phyloP scores from a whole-genome alignment of 1,139 yeast species.

The Suhomyces bolitotheri region DNA sequence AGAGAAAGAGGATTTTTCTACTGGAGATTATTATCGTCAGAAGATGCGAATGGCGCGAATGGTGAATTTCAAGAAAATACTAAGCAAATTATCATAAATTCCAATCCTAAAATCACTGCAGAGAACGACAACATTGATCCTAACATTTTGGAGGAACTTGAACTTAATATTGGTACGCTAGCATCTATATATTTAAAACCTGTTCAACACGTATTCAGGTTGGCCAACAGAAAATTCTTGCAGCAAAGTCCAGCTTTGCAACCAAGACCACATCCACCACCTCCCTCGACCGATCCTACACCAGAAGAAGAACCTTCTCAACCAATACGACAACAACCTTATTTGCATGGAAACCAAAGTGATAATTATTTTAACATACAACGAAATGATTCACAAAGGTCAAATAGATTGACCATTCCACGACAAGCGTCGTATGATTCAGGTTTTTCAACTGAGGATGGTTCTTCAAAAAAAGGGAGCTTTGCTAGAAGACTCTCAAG shows the following conservation, averaged over 20 bases:
- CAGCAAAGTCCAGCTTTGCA: slow-evolving; percentile 66
- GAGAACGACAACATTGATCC: slow-evolving; percentile 76
- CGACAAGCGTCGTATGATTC: slow-evolving; percentile 19
- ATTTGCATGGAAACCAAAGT: slow-evolving; percentile 2
- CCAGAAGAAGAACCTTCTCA: background rate
- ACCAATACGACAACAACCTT: background rate
- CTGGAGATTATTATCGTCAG: slow-evolving; percentile 72
- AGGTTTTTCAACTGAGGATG: slow-evolving; percentile 13
- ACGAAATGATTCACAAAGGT: slow-evolving; percentile 11
- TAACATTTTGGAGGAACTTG: slow-evolving; percentile 72
- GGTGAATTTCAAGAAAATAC: slow-evolving; percentile 44
- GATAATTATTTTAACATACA: slow-evolving; percentile 9
- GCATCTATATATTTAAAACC: slow-evolving; percentile 87
- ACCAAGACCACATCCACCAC: slow-evolving; percentile 15
- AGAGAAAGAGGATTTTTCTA: slow-evolving; percentile 85
- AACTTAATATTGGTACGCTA: slow-evolving; percentile 75
- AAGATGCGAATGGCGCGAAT: slow-evolving; percentile 25
- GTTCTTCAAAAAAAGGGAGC: slow-evolving; percentile 22
- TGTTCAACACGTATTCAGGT: slow-evolving; percentile 72
- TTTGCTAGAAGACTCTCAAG: slow-evolving; percentile 33
- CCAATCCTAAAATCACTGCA: slow-evolving; percentile 61
- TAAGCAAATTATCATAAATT: slow-evolving; percentile 58
- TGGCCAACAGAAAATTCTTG: slow-evolving; percentile 56
- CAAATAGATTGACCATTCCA: slow-evolving; percentile 11
- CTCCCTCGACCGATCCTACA: slow-evolving; percentile 1